Evolutionary conservation across 192 early-diverging fungal species (phyloP).

Genomic region (Diversispora epigaea): DNA sequence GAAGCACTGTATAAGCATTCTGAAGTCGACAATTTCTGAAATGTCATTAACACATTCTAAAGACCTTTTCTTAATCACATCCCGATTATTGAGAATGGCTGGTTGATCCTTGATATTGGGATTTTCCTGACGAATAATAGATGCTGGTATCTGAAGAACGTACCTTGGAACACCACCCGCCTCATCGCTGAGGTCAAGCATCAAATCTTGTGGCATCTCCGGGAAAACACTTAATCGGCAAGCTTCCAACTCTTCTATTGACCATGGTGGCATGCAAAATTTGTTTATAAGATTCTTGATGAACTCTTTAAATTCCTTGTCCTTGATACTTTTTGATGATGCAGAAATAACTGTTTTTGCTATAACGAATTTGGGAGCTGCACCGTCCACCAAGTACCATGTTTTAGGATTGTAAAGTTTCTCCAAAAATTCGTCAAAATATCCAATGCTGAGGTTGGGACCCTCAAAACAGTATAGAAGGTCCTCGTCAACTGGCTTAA

Average conservation of each 20-base stretch:
- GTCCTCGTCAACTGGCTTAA: not conserved
- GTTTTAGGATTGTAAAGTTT: not conserved
- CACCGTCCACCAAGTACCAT: conserved; percentile 7
- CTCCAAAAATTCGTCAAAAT: conserved; percentile 9
- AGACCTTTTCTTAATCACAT: conserved; percentile 11
- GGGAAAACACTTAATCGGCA: not conserved
- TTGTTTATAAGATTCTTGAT: not conserved
- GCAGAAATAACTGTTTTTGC: conserved; percentile 23
- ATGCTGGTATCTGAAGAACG: conserved; percentile 10
- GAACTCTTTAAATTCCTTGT: conserved; percentile 4
- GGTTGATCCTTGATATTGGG: not conserved
- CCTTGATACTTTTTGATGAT: conserved; percentile 9
- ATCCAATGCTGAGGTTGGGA: not conserved
- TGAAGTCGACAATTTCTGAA: conserved; percentile 15
- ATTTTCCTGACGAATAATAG: conserved; percentile 2
- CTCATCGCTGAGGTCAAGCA: not conserved
- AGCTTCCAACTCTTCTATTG: conserved; percentile 22
- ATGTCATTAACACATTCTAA: conserved; percentile 23
- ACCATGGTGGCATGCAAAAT: conserved; percentile 25
- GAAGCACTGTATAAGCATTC: conserved; percentile 30
- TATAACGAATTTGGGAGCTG: not conserved
- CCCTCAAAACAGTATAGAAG: not conserved
- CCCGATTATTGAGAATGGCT: not conserved
- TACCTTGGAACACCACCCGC: conserved; percentile 11
- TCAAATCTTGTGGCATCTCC: conserved; percentile 9